phyloP scores from a whole-genome alignment of 768 basidiomycete genomes.

The Pleurotus pulmonarius region DNA sequence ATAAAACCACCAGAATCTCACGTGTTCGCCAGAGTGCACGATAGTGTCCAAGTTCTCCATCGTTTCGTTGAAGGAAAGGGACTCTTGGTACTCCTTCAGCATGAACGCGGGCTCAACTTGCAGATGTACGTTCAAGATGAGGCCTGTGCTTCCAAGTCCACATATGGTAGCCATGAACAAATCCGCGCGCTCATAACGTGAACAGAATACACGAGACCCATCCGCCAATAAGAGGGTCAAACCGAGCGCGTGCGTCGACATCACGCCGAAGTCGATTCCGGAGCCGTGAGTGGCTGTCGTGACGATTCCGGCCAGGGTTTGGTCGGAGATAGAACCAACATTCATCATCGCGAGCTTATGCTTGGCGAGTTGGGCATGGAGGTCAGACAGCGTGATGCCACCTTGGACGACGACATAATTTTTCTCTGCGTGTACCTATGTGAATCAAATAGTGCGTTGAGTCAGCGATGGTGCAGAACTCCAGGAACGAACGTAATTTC shows the following conservation, averaged over 20 bases:
- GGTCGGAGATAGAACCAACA: constrained; percentile 95
- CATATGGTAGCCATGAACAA: constrained; percentile 90
- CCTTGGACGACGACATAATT: constrained; percentile 67
- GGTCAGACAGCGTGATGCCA: constrained; percentile 71
- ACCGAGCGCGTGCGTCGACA: constrained; percentile 77
- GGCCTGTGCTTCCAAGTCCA: constrained; percentile 86
- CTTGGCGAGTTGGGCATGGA: constrained; percentile 64
- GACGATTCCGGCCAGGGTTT: constrained; percentile 88
- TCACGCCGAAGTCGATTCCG: constrained; percentile 72
- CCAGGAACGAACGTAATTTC: background rate
- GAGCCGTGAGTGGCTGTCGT: constrained; percentile 96
- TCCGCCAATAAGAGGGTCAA: constrained; percentile 76
- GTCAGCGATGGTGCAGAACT: background rate
- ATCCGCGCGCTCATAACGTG: constrained; percentile 57
- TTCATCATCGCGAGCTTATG: constrained; percentile 83
- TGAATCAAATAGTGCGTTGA: constrained; percentile 11
- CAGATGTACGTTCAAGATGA: constrained; percentile 76
- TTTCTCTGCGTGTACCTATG: constrained; percentile 68
- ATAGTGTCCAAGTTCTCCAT: constrained; percentile 52
- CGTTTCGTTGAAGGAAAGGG: constrained; percentile 60
- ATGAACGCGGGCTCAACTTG: constrained; percentile 81
- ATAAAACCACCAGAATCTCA: constrained; percentile 96
- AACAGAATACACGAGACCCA: constrained; percentile 66
- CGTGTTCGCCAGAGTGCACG: constrained; percentile 72
- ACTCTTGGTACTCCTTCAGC: constrained; percentile 67